phyloP scores from a whole-genome alignment of 1,284 basidiomycete species.

The Ustilago vetiveriae region DNA sequence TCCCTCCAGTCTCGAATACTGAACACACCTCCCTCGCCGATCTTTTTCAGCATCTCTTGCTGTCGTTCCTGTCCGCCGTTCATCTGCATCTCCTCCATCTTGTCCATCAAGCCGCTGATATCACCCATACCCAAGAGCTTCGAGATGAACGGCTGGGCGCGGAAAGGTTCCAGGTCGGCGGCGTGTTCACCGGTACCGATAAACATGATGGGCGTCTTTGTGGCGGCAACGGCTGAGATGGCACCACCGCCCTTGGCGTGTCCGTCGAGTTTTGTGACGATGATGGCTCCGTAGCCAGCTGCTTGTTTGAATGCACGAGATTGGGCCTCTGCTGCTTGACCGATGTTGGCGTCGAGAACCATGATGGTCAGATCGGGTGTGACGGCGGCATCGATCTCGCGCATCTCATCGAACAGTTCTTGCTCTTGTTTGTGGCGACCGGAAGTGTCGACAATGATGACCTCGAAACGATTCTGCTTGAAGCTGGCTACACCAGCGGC shows the following conservation, averaged over 20 bases:
- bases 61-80: constrained; percentile 83
- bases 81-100: constrained; percentile 69
- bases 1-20: constrained; percentile 97
- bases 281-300: constrained; percentile 96
- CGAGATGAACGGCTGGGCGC: constrained; percentile 95
- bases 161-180: constrained; percentile 93
- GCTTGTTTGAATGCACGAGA: constrained; percentile 97
- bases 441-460: constrained; percentile 98
- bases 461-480: constrained; percentile 96
- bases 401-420: constrained; percentile 98
- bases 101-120: constrained; percentile 92
- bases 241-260: constrained; percentile 99
- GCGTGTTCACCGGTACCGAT: constrained; percentile 97
- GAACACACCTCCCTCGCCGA: constrained; percentile 89
- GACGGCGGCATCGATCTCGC: constrained; percentile 91
- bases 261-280: constrained; percentile 99
- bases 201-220: constrained; percentile 98
- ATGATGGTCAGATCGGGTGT: constrained; percentile 75
- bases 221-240: constrained; percentile 98
- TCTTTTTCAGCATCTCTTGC: constrained; percentile 97
- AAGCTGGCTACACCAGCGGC: constrained; percentile 94
- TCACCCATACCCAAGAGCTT: constrained; percentile 96
- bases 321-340: constrained; percentile 97
- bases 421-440: constrained; percentile 97
- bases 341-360: constrained; percentile 71